Base-by-base conservation (phyloP, 352 stramenopile genomes). In the Pilasporangium apinafurcum region DNA sequence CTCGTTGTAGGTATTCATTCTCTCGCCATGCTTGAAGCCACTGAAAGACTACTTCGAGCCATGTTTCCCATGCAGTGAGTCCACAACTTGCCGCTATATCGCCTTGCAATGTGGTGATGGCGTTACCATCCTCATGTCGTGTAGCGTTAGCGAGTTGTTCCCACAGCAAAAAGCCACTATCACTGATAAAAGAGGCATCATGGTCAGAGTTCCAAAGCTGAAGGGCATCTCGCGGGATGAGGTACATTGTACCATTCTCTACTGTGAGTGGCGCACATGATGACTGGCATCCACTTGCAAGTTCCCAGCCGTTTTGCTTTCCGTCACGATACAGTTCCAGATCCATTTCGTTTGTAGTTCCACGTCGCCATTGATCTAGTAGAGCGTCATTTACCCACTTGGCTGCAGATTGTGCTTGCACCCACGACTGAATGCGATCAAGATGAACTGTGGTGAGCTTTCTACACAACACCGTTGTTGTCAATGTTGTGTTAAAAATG, bases 341-440 rank as follows among this genome's bases (percentile, higher is more conserved):
- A 41, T 90, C 73, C 10, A 85, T 31, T 1, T 41, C 27, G 8
- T 56, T 41, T 1, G 62, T 57, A 10, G 29, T 16, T 12, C 78
- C 78, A 27, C 75, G 72, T 37, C 74, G 67, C 78, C 78, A 90
- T 31, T 83, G 64, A 59, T 87, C 68, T 4, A 83, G 26, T 7
- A 90, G n/a, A 0, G 60, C 42, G 20, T 68, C 70, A 8, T 46
- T 31, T 4, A 86, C 39, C 65, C 77, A 87, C 0, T 45, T 13
- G 0, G 32, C 24, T 34, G 48, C 20, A 52, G 48, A 5, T 4
- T 62, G 51, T 1, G 36, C 40, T 3, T 40, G 43, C 10, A 86
- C 53, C 59, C 75, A 87, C 12, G 37, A 24, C 7, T 64, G 59
- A 9, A 90, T 41, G 2, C 26, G 37, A 1, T 51, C 45, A 5